Evolutionary conservation across 257 asterid species (phyloP).

Genomic region (Lycium ferocissimum): DNA sequence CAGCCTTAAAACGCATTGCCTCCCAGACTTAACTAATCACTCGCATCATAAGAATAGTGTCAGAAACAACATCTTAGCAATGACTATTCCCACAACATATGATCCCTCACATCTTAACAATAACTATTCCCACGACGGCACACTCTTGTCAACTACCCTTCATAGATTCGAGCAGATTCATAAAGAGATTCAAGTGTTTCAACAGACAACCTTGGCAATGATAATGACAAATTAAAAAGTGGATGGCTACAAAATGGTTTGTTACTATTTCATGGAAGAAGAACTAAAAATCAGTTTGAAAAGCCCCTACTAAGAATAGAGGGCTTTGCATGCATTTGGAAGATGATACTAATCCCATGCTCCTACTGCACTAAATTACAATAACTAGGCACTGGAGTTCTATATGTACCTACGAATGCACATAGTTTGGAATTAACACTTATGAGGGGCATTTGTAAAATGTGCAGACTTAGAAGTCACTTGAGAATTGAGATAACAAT

Average conservation of each 20-base stretch:
- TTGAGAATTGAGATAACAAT: constrained; percentile 24
- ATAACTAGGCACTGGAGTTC: not conserved
- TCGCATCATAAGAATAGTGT: constrained; percentile 1
- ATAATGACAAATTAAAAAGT: constrained; percentile 7
- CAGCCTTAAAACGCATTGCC: not conserved
- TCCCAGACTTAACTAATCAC: not conserved
- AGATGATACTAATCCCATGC: not conserved
- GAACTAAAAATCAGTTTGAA: not conserved
- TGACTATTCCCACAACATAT: not conserved
- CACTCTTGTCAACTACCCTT: constrained; percentile 19
- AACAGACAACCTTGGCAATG: not conserved
- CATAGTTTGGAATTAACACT: not conserved
- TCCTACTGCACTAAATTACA: not conserved
- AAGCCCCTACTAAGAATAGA: not conserved
- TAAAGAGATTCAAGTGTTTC: constrained; percentile 22
- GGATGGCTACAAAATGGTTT: constrained; percentile 1
- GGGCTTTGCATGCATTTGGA: not conserved
- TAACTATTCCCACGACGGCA: not conserved
- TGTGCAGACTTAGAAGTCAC: not conserved
- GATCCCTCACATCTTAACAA: not conserved
- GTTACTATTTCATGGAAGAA: constrained; percentile 18
- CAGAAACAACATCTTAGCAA: not conserved
- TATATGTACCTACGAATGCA: not conserved
- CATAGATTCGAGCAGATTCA: not conserved
- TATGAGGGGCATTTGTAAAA: not conserved